Evolutionary conservation across 2,329 filamentous ascomycete species (phyloP).

Genomic region (Ophiostoma sp.): DNA sequence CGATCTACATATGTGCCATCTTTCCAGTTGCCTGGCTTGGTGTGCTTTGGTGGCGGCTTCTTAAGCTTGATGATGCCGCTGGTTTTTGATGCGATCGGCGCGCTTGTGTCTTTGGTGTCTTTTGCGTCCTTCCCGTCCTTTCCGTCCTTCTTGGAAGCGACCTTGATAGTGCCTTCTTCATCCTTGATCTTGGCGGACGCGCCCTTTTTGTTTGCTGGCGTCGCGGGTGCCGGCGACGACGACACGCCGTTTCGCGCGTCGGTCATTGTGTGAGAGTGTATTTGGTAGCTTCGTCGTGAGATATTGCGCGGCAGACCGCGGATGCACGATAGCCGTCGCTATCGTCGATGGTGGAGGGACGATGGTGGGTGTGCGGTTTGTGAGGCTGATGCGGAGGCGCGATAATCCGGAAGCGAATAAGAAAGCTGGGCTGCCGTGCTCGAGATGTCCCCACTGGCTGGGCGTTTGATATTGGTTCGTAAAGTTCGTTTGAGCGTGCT

Average conservation of each 20-base stretch:
- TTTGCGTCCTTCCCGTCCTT: conserved; percentile 22
- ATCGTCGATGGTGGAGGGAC: background rate
- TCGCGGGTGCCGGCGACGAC: conserved; percentile 27
- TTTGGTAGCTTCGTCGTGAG: background rate
- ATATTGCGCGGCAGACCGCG: background rate
- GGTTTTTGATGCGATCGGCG: conserved; percentile 28
- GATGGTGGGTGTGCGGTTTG: background rate
- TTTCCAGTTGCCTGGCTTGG: conserved; percentile 65
- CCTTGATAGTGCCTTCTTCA: conserved; percentile 58
- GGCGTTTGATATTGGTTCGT: background rate
- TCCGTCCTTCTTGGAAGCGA: conserved; percentile 51
- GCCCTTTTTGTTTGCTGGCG: conserved; percentile 23
- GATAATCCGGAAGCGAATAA: background rate
- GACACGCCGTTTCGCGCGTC: conserved; percentile 33
- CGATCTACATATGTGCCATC: conserved; percentile 61
- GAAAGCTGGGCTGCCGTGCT: background rate
- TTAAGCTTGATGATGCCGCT: conserved; percentile 57
- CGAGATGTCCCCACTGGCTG: background rate
- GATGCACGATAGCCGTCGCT: background rate
- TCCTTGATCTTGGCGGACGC: conserved; percentile 38
- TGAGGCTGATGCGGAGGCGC: background rate
- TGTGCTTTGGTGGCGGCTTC: conserved; percentile 57
- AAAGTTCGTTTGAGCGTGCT: background rate
- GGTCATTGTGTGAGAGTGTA: conserved; percentile 27
- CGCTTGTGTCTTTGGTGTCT: background rate